Evolutionary conservation across 176 grass and related monocot genomes (phyloP), one percentile per base, ranked within the genome.

Genomic region (Rhynchospora pubera): DNA sequence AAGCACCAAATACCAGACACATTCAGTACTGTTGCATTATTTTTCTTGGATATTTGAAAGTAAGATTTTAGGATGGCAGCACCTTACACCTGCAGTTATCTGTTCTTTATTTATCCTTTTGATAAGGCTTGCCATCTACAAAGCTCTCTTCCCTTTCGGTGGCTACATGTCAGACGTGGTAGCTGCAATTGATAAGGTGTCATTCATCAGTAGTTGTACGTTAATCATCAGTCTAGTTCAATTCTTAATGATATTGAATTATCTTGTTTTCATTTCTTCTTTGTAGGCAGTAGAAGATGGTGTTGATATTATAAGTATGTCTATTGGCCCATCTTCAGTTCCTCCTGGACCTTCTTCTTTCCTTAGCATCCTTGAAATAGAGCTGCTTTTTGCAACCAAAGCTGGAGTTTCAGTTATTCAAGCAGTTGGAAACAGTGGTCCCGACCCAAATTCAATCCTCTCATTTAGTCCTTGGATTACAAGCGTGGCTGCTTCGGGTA

Each of bases 401-500:
- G 88, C 92, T 51, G 96, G 95, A 83, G 87, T 98, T 57, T 88
- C 86, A 5, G 92, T 98, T 83, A 85, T 98, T 84, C 95, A 98
- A 79, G 89, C 92, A 16, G 90, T 87, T 83, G 92, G 95, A 50
- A 98, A 98, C 86, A 87, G 55, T 58, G 92, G 92, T 13, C 95
- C 92, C 11, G 85, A 89, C 64, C 78, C 65, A 13, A 94, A 85
- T 69, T 85, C 90, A 69, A 39, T 98, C 62, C 87, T 94, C 61
- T 98, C 92, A 6, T 98, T 98, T 83, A 98, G 95, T 79, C 95
- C 95, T 76, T 98, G 95, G 95, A 94, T 94, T 85, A 90, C 83
- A 75, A 98, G 90, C 77, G 90, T 98, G 18, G 92, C 87, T 18
- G 95, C 90, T 85, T 98, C 92, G 3, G 79, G 74, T 21, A 94